Conservation (phyloP, 169 alveolate species). For the Plasmodium ovale region DNA sequence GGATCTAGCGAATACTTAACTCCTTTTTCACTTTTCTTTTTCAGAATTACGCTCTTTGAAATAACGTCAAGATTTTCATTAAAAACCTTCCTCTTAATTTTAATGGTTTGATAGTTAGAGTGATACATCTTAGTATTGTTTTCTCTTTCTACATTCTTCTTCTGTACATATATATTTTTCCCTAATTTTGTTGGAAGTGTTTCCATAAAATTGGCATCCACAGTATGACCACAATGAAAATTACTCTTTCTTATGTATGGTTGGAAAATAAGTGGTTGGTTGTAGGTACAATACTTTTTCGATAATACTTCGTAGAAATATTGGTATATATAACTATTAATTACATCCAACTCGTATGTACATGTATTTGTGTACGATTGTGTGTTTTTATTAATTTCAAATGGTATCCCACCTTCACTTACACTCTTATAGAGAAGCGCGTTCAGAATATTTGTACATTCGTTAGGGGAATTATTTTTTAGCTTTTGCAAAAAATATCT, state of each 20-base stretch:
- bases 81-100: neutral
- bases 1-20: neutral
- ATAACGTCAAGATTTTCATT: neutral
- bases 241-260: neutral
- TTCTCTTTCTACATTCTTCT: neutral
- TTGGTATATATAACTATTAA: slow-evolving; percentile 56
- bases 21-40: slow-evolving; percentile 5
- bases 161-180: slow-evolving; percentile 9
- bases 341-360: slow-evolving; percentile 54
- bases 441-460: slow-evolving; percentile 35
- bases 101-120: neutral
- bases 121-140: neutral
- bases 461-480: slow-evolving; percentile 34
- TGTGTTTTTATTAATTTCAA: slow-evolving; percentile 18
- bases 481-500: slow-evolving; percentile 48
- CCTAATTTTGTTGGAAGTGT: slow-evolving; percentile 7
- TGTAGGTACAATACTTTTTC: slow-evolving; percentile 23
- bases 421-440: slow-evolving; percentile 6
- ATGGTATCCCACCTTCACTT: neutral
- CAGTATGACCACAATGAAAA: neutral
- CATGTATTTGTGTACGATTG: slow-evolving; percentile 10
- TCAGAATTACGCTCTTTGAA: neutral
- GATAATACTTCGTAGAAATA: slow-evolving; percentile 20
- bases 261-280: slow-evolving; percentile 41
- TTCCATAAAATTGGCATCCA: neutral